Evolutionary conservation across 495 filamentous ascomycete genomes (phyloP).

Genomic region (Aspergillus haitiensis): DNA sequence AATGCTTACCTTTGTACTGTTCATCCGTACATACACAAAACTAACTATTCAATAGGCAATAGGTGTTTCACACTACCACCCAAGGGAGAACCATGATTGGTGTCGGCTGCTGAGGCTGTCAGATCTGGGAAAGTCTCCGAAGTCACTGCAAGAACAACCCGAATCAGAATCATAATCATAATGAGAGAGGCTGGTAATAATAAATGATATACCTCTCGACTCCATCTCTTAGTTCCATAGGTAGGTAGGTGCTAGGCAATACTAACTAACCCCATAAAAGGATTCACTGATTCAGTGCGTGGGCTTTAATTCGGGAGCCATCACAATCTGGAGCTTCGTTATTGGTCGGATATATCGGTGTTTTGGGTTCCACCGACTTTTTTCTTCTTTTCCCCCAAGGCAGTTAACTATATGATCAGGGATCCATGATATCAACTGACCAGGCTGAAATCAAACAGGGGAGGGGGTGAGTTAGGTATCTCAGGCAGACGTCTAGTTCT

Average conservation of each 20-base stretch:
- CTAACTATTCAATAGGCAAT: too few species aligned
- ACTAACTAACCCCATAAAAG: too few species aligned
- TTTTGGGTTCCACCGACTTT: not conserved
- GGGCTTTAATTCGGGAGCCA: too few species aligned
- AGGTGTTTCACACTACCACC: too few species aligned
- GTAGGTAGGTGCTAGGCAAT: not conserved
- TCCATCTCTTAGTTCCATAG: not conserved
- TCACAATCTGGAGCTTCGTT: not conserved
- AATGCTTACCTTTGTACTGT: too few species aligned
- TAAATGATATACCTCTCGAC: too few species aligned
- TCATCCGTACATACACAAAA: too few species aligned
- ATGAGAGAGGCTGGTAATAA: too few species aligned
- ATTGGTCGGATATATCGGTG: constrained; percentile 2
- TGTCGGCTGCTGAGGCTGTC: too few species aligned
- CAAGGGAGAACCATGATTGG: too few species aligned
- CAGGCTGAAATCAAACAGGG: not conserved
- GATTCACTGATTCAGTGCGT: too few species aligned
- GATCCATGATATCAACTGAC: not conserved
- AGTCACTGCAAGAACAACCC: not conserved
- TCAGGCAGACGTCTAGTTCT: not conserved
- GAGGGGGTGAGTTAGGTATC: not conserved
- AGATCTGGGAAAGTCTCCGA: not conserved
- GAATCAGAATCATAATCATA: too few species aligned
- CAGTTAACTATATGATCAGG: not conserved
- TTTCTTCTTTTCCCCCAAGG: not conserved